Evolutionary conservation across 1,284 basidiomycete species (phyloP), one percentile per base, ranked within the genome.

Genomic region (Takashimella tepidaria): DNA sequence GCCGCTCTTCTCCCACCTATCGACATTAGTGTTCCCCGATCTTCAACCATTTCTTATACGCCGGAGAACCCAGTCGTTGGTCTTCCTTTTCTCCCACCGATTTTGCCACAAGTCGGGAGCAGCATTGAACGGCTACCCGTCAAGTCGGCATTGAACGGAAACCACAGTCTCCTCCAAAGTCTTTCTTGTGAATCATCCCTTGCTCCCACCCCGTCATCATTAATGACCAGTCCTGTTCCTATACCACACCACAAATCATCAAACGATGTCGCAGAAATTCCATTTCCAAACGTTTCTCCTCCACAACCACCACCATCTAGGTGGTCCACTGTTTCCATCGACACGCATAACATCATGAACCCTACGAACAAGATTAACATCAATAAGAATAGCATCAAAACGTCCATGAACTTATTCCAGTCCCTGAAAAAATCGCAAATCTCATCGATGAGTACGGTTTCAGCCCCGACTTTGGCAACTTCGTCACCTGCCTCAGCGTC

Each of bases 41-140:
- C 45, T 27, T 20, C 37, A 6, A 16, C 37, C 47, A 45, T 19
- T 45, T 48, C 48, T 48, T 50, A 21, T 24, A 49, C 19, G 37
- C 31, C 31, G 16, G 31, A 37, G 31, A 37, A 8, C 10, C 8
- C 8, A 16, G 16, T 37, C 31, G 16, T 8, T 37, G 10, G 31
- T 8, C 31, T 37, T 37, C 31, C 31, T 8, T 16, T 37, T 37
- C 31, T 37, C 31, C 31, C 31, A 37, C 31, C 31, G 31, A 37
- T 8, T 16, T 8, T 27, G 42, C 49, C 31, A 16, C 6, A 42
- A 16, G 20, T 47, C n/a, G 25, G 22, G 46, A 22, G 3, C 19
- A 12, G 12, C 25, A 13, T 45, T 37, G 43, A 22, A 6, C 47
- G 13, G n/a, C 45, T n/a, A 41, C 48, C 12, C 37, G 41, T 5